Evolutionary conservation across 192 early-diverging fungal species (phyloP), one percentile per base, ranked within the genome.

Genomic region (Thamnidium elegans): DNA sequence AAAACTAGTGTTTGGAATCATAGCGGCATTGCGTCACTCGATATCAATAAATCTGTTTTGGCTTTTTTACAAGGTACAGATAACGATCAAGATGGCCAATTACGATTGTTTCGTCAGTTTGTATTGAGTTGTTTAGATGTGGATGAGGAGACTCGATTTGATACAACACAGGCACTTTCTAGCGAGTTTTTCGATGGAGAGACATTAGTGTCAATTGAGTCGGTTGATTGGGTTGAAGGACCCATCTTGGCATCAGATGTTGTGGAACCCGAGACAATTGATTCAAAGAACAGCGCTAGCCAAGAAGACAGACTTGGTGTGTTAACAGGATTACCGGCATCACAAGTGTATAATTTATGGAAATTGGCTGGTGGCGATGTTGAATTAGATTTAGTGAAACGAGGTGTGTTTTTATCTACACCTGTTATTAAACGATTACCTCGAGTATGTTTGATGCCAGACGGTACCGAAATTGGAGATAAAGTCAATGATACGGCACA

Each of bases 361-460:
- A 83, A 78, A 47, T 39, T 89, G 19, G 84, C 85, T 6, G 87
- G 87, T 2, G 87, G 87, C 17, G 82, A 86, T 55, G 81, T 87
- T 0, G 87, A 84, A 58, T 50, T 80, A 4, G 84, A 84, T 65
- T 70, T 82, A 42, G 67, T 67, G 19, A 82, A 79, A 50, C 62
- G 73, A 42, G 79, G 77, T 3, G 78, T 70, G 7, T 68, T 83
- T 8, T 63, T 73, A 4, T 74, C 75, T 1, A 82, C 84, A 3
- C 80, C 85, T 10, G 70, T 81, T 21, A 83, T 89, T 39, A 74
- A 81, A 53, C 66, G 76, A 43, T 50, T 89, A 19, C 87, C 87
- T 3, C 69, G 70, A 13, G 44, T 77, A 1, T 78, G 79, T 13
- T 55, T 69, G 14, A 66, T 80, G 8, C 30, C 63, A 14, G 83